A percentile compares a stretch with the other conserved stretches of the same genome.
phyloP scores from a whole-genome alignment of 164 flowering plant genomes.

The Taxillus chinensis region DNA sequence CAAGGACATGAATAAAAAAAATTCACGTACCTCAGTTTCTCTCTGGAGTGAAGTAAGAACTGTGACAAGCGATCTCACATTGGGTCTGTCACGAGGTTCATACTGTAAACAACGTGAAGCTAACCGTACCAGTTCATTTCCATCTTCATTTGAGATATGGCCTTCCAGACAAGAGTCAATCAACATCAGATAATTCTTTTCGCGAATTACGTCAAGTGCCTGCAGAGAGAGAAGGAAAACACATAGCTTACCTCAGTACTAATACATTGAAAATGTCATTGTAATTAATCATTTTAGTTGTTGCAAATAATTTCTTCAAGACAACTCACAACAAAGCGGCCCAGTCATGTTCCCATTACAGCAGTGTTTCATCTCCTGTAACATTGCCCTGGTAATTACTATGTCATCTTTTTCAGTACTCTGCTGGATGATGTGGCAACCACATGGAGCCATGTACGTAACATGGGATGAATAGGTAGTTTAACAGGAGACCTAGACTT shows the following conservation, averaged over 20 bases:
- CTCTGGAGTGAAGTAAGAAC: not conserved
- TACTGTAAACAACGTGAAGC: constrained; percentile 3
- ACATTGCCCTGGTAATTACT: no score
- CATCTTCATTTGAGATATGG: constrained; percentile 1
- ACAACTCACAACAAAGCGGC: no score
- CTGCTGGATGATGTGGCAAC: no score
- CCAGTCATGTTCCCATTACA: no score
- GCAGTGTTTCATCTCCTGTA: no score
- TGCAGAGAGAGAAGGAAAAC: not conserved
- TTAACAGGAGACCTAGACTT: no score
- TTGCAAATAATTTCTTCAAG: no score
- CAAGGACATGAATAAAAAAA: not conserved
- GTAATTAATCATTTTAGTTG: no score
- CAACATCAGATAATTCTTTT: not conserved
- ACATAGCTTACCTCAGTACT: not conserved
- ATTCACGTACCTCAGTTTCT: not conserved
- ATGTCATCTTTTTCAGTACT: no score
- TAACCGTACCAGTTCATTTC: not conserved
- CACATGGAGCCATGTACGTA: no score
- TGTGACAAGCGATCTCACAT: not conserved
- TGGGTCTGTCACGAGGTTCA: not conserved
- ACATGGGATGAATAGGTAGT: no score
- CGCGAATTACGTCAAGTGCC: not conserved
- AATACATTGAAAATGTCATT: no score
- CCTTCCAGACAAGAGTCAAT: not conserved